Conservation (phyloP, 345 rosid species). For the Populus pruinosa region DNA sequence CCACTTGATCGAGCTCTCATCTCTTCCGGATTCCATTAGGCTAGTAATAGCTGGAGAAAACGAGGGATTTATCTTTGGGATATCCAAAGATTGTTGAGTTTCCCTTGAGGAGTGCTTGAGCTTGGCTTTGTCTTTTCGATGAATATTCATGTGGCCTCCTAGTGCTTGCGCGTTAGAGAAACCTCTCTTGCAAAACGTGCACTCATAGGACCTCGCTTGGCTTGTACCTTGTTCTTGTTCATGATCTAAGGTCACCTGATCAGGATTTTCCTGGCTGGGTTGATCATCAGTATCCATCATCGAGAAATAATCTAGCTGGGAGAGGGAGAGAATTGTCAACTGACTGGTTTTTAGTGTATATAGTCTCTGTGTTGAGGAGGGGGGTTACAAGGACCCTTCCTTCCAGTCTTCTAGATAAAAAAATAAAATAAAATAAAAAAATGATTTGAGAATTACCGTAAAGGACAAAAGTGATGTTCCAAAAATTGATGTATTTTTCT, state of each 20-base stretch:
- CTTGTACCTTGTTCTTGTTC: slow-evolving; percentile 14
- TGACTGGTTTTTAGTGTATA: background rate
- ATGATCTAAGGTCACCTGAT: slow-evolving; percentile 16
- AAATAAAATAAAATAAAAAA: background rate
- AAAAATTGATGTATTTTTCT: too few species aligned
- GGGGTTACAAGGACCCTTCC: slow-evolving; percentile 15
- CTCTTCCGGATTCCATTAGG: background rate
- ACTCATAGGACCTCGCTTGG: slow-evolving; percentile 42
- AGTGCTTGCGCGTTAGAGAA: slow-evolving; percentile 29
- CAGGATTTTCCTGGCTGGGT: slow-evolving; percentile 17
- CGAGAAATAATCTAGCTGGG: background rate
- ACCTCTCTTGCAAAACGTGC: slow-evolving; percentile 25
- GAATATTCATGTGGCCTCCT: slow-evolving; percentile 27
- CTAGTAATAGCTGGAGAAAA: slow-evolving; percentile 1
- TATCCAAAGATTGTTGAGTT: slow-evolving; percentile 6
- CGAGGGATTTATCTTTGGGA: slow-evolving; percentile 5
- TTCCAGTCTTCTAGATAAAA: background rate
- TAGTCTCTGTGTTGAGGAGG: slow-evolving; percentile 12
- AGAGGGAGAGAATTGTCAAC: slow-evolving; percentile 11
- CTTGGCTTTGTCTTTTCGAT: slow-evolving; percentile 17
- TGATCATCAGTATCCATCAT: slow-evolving; percentile 30
- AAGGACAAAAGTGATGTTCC: slow-evolving; percentile 18
- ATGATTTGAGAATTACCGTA: slow-evolving; percentile 1
- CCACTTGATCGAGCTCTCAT: slow-evolving; percentile 14
- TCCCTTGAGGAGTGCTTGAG: slow-evolving; percentile 44